Evolutionary conservation across 805 yeast genomes (phyloP), one percentile per base, ranked within the genome.

Genomic region (Schizosaccharomyces octosporus): DNA sequence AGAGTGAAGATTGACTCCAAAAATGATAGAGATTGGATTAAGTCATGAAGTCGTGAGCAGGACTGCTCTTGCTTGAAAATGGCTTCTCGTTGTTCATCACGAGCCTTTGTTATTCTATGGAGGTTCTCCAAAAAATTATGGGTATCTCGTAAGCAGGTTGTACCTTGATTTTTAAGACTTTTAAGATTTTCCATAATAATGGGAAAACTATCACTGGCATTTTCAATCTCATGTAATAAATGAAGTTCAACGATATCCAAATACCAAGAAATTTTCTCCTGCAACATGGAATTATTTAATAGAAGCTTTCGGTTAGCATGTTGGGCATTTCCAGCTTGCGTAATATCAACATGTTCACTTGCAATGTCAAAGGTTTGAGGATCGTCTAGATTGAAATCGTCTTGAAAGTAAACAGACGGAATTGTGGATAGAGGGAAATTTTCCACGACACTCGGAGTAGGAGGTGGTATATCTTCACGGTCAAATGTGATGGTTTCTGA

Each of bases 161-260:
- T 71, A 2, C 89, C 79, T 64, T 78, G 79, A 1, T 70, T 68
- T 59, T 82, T 79, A 43, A 89, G 81, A 6, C 74, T 75, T 66
- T 82, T 81, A 62, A 93, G 78, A 64, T 87, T 95, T 61, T 82
- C 86, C 62, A 94, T 73, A 0, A 96, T 89, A 61, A 81, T 81
- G 71, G 88, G 88, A 68, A 93, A 90, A 6, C 89, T 82, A 61
- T 81, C 81, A 0, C 96, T 86, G 0, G 95, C 84, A 64, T 80
- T 79, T 3, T 95, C 84, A 41, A 93, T 87, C 70, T 88, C 95
- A 48, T 79, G 76, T 21, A 89, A 84, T 54, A 90, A 72, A 64
- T 84, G 83, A 45, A 85, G 75, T 71, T 90, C 98, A 0, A 90
- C 87, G 0, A 81, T 76, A 69, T 93, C 97, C 62, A 93, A 74